phyloP scores from a whole-genome alignment of 176 grass and related monocot species.

The Oryza punctata region DNA sequence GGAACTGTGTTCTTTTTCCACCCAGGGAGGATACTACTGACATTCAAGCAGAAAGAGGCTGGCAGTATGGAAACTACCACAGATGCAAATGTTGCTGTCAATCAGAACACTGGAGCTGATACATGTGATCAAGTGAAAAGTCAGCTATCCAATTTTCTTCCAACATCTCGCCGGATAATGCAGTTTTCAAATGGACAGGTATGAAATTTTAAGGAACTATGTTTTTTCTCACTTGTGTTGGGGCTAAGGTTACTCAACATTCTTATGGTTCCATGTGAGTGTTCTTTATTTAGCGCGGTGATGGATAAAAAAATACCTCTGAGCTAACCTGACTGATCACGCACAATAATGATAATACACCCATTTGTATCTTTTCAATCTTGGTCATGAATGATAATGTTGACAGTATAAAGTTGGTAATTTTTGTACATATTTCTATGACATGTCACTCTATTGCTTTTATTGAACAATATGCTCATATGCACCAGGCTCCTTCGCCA shows the following conservation, averaged over 20 bases:
- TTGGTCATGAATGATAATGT: conserved; percentile 4
- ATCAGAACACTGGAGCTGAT: conserved; percentile 47
- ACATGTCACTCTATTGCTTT: conserved; percentile 24
- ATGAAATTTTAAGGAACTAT: conserved; percentile 20
- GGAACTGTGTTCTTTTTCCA: conserved; percentile 22
- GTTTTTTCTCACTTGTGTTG: background rate
- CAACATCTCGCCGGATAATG: conserved; percentile 87
- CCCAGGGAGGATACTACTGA: conserved; percentile 80
- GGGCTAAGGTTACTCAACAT: background rate
- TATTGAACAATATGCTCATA: conserved; percentile 58
- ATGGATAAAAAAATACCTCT: background rate
- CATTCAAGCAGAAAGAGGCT: conserved; percentile 52
- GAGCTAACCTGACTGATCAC: background rate
- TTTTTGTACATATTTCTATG: conserved; percentile 10
- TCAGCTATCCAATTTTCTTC: conserved; percentile 88
- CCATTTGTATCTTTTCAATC: conserved; percentile 7
- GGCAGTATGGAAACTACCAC: background rate
- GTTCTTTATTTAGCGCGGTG: conserved; percentile 21
- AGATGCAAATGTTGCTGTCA: conserved; percentile 21
- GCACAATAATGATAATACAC: background rate
- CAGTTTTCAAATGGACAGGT: conserved; percentile 94
- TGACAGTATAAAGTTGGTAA: background rate
- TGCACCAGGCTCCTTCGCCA: conserved; percentile 74
- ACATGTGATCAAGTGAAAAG: conserved; percentile 57
- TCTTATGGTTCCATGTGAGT: background rate